These are phyloP conservation scores for Oryza rufipogon DNA, from an alignment of 176 grass and related monocot genomes.

Conservation along the genomic window DNA sequence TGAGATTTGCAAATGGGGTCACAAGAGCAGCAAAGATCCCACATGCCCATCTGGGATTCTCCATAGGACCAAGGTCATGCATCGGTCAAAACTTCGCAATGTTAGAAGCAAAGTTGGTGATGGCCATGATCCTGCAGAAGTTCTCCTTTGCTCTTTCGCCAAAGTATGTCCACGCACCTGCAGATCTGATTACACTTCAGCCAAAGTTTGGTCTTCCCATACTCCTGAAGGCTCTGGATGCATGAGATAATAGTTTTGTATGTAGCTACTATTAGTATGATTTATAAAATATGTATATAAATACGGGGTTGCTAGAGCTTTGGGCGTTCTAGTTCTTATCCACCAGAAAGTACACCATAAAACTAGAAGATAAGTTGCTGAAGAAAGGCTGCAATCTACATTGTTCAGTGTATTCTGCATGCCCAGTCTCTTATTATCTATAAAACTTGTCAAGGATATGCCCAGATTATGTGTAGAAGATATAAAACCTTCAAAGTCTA, in stretches of 20 bases:
- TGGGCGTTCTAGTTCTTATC: neutral
- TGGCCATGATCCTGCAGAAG: conserved; percentile 44
- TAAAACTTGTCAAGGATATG: neutral
- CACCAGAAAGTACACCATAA: no score
- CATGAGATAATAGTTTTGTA: conserved; percentile 17
- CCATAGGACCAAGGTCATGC: conserved; percentile 40
- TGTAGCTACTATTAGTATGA: neutral
- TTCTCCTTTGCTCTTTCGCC: conserved; percentile 39
- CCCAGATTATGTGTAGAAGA: no score
- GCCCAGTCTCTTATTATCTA: neutral
- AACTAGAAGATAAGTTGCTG: neutral
- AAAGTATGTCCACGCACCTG: conserved; percentile 35
- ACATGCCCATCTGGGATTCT: conserved; percentile 30
- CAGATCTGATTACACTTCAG: conserved; percentile 23
- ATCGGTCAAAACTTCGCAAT: conserved; percentile 42
- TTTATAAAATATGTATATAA: neutral
- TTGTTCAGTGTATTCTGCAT: neutral
- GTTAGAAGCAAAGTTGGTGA: conserved; percentile 32
- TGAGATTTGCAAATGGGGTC: conserved; percentile 34
- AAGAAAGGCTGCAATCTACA: neutral
- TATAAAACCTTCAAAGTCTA: neutral
- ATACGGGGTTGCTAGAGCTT: neutral
- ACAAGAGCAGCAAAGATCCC: conserved; percentile 34
- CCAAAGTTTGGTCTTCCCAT: conserved; percentile 44
- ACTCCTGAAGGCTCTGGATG: conserved; percentile 28